These are phyloP conservation scores for Rhodotorula paludigena DNA, from an alignment of 768 basidiomycete species.

Conservation along the genomic window DNA sequence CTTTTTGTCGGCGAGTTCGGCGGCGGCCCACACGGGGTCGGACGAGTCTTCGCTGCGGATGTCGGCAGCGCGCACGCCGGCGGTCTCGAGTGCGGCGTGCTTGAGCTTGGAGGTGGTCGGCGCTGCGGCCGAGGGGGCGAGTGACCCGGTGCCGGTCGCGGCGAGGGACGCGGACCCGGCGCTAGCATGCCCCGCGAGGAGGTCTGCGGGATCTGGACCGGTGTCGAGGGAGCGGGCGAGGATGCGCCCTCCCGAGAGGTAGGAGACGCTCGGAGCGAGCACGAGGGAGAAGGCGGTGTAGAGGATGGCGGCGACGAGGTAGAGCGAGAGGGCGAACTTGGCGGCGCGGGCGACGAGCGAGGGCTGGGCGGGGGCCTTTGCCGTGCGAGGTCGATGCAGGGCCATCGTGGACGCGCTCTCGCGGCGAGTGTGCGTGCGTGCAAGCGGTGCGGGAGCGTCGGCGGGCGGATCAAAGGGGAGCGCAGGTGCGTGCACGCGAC, in stretches of 20 bases:
- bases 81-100: constrained; percentile 36
- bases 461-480: not conserved
- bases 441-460: not conserved
- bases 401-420: not conserved
- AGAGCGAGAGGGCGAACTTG: constrained; percentile 30
- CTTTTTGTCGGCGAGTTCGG: constrained; percentile 27
- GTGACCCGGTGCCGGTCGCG: too few relatives aligned
- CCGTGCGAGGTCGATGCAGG: not conserved
- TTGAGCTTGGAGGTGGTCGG: constrained; percentile 12
- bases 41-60: constrained; percentile 33
- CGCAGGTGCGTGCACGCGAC: too few relatives aligned
- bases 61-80: constrained; percentile 34
- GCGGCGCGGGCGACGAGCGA: constrained; percentile 18
- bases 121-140: not conserved
- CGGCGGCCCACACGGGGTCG: constrained; percentile 36
- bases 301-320: constrained; percentile 38
- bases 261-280: constrained; percentile 23
- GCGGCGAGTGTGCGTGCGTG: not conserved
- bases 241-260: constrained; percentile 1
- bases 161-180: not conserved
- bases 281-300: constrained; percentile 38
- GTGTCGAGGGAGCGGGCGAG: not conserved
- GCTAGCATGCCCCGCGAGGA: not conserved
- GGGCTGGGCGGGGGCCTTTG: not conserved
- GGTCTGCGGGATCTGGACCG: not conserved